Percentiles rank a stretch among this genome's conserved stretches.
phyloP scores from a whole-genome alignment of 306 rosid genomes.

The Phaseolus lunatus region DNA sequence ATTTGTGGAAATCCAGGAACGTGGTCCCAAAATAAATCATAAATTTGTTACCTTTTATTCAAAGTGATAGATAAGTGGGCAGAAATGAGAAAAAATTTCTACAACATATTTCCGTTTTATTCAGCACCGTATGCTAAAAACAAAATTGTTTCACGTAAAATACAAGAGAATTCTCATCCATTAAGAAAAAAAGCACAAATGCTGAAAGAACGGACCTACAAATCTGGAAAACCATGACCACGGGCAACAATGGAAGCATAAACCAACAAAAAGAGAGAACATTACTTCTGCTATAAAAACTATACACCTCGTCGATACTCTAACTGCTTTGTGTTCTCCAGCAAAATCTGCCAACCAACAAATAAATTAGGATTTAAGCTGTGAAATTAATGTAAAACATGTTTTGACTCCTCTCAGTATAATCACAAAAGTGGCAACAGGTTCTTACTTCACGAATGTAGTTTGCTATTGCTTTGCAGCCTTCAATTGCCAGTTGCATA shows the following conservation, averaged over 20 bases:
- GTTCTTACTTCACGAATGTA: slow-evolving; percentile 73
- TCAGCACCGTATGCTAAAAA: neutral
- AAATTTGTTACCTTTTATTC: neutral
- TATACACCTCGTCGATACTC: slow-evolving; percentile 71
- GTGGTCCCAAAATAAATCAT: neutral
- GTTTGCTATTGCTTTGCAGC: slow-evolving; percentile 94
- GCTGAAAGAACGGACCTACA: slow-evolving; percentile 13
- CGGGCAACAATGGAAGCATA: neutral
- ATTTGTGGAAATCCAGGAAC: neutral
- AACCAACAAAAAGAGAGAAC: slow-evolving; percentile 4
- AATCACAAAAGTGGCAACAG: neutral
- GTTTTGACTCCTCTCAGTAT: neutral
- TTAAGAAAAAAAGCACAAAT: neutral
- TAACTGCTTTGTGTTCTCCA: slow-evolving; percentile 80
- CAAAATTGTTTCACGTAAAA: neutral
- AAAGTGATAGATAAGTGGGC: too few relatives aligned
- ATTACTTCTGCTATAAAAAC: slow-evolving; percentile 23
- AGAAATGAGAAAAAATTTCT: neutral
- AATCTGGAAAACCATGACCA: neutral
- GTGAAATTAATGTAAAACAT: slow-evolving; percentile 33
- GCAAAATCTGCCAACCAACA: slow-evolving; percentile 61
- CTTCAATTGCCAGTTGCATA: slow-evolving; percentile 88
- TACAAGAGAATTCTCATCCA: neutral
- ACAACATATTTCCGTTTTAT: neutral
- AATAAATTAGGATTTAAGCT: slow-evolving; percentile 13